Evolutionary conservation across 495 filamentous ascomycete genomes (phyloP).

Genomic region (Neurospora tetraspora): DNA sequence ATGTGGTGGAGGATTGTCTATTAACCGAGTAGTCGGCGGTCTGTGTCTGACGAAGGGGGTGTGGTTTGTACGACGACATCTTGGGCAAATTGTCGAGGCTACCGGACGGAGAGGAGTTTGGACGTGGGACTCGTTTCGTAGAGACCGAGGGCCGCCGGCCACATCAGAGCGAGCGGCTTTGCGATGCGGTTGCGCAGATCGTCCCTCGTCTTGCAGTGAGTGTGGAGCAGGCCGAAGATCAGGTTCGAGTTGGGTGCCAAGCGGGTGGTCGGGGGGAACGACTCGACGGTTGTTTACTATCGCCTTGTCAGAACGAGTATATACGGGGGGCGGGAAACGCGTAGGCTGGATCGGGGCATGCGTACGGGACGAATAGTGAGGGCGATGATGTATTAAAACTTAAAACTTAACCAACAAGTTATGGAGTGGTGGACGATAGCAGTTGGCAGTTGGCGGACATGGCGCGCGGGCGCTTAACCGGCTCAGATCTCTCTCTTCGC

Average conservation of each 20-base stretch:
- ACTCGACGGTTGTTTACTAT: slow-evolving; percentile 1
- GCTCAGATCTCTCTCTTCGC: background rate
- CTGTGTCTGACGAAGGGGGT: slow-evolving; percentile 53
- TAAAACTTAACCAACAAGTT: background rate
- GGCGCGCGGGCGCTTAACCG: background rate
- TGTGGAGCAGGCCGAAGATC: background rate
- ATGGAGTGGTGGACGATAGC: background rate
- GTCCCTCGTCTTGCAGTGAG: background rate
- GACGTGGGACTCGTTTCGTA: background rate
- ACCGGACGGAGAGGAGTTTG: slow-evolving; percentile 11
- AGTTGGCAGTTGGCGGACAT: background rate
- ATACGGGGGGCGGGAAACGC: background rate
- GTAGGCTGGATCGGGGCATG: background rate
- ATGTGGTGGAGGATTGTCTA: slow-evolving; percentile 70
- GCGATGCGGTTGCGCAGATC: slow-evolving; percentile 1
- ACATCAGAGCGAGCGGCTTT: slow-evolving; percentile 12
- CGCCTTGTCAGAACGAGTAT: background rate
- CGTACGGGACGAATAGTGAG: background rate
- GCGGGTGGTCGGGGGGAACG: background rate
- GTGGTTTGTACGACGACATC: slow-evolving; percentile 37
- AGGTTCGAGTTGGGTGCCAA: background rate
- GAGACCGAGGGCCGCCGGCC: slow-evolving; percentile 2
- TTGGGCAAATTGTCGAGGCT: slow-evolving; percentile 2
- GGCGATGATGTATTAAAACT: background rate
- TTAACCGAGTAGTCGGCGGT: slow-evolving; percentile 52